A percentile compares a stretch with the other conserved stretches of the same genome.
Conservation (phyloP, 1,139 yeast genomes). For the Suhomyces guaymorum region DNA sequence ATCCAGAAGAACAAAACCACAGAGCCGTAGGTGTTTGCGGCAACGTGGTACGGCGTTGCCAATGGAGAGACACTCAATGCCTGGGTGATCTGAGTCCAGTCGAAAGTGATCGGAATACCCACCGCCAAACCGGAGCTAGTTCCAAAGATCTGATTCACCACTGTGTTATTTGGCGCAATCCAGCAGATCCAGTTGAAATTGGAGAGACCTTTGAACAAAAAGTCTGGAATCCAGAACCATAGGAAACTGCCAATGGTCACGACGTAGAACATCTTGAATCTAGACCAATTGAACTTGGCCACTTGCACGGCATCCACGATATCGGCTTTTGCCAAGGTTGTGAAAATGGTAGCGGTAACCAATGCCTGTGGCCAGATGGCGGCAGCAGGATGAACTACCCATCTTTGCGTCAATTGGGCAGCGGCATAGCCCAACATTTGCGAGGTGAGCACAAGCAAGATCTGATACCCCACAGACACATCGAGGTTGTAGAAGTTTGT, state of each 20-base stretch:
- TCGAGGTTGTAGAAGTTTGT: slow-evolving; percentile 39
- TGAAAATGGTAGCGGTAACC: slow-evolving; percentile 27
- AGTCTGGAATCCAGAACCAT: slow-evolving; percentile 27
- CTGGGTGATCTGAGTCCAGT: slow-evolving; percentile 50
- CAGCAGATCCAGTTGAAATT: slow-evolving; percentile 45
- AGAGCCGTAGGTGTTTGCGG: slow-evolving; percentile 22
- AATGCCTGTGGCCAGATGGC: slow-evolving; percentile 29
- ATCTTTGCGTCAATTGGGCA: slow-evolving; percentile 24
- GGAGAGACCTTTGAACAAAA: slow-evolving; percentile 18
- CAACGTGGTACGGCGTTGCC: slow-evolving; percentile 23
- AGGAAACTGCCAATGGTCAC: slow-evolving; percentile 20
- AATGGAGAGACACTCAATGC: slow-evolving; percentile 21
- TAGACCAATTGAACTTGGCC: slow-evolving; percentile 19
- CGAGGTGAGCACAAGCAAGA: slow-evolving; percentile 18
- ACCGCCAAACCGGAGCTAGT: slow-evolving; percentile 16
- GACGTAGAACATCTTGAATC: slow-evolving; percentile 24
- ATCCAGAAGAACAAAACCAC: slow-evolving; percentile 42
- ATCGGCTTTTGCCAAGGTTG: slow-evolving; percentile 20
- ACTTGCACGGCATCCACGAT: slow-evolving; percentile 18
- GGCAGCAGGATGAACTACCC: slow-evolving; percentile 27
- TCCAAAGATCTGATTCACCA: slow-evolving; percentile 26
- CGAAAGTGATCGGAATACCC: slow-evolving; percentile 42
- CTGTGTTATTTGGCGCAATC: slow-evolving; percentile 40
- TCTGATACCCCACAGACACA: slow-evolving; percentile 34
- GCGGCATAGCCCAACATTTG: slow-evolving; percentile 27